Evolutionary conservation across 345 rosid species (phyloP).

Genomic region (Cardamine chenopodiifolia): DNA sequence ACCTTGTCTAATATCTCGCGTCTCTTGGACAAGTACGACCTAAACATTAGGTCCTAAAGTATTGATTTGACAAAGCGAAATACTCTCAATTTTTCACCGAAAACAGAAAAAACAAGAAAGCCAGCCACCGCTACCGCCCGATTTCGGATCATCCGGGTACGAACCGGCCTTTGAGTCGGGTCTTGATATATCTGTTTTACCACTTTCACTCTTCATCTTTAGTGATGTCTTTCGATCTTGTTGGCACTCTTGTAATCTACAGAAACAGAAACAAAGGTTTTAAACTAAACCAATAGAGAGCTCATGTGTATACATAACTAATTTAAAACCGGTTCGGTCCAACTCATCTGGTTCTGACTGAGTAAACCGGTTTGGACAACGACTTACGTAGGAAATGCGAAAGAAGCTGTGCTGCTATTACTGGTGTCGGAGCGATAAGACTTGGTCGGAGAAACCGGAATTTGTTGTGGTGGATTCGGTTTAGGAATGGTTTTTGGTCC

Average conservation of each 20-base stretch:
- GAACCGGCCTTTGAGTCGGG: neutral
- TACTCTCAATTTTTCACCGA: constrained; percentile 18
- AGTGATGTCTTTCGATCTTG: constrained; percentile 15
- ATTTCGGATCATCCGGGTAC: neutral
- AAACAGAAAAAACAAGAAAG: constrained; percentile 39
- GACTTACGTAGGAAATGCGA: constrained; percentile 42
- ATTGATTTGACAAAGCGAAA: neutral
- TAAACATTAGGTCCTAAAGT: neutral
- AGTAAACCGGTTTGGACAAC: neutral
- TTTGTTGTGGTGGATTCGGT: constrained; percentile 16
- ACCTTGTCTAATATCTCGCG: neutral
- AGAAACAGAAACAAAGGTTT: neutral
- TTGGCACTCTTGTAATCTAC: constrained; percentile 32
- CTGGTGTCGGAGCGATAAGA: constrained; percentile 32
- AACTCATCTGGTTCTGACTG: neutral
- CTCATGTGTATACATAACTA: neutral
- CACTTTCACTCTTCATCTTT: constrained; percentile 17
- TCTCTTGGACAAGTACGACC: constrained; percentile 15
- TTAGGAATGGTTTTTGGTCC: constrained; percentile 7
- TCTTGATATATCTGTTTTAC: constrained; percentile 21
- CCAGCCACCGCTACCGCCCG: constrained; percentile 23
- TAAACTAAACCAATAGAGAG: neutral
- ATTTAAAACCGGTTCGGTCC: neutral
- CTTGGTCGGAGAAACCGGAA: constrained; percentile 21
- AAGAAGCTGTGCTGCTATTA: constrained; percentile 33